Evolutionary conservation across 2,329 filamentous ascomycete genomes (phyloP), one percentile per base, ranked within the genome.

Genomic region (Aureobasidium sp.): DNA sequence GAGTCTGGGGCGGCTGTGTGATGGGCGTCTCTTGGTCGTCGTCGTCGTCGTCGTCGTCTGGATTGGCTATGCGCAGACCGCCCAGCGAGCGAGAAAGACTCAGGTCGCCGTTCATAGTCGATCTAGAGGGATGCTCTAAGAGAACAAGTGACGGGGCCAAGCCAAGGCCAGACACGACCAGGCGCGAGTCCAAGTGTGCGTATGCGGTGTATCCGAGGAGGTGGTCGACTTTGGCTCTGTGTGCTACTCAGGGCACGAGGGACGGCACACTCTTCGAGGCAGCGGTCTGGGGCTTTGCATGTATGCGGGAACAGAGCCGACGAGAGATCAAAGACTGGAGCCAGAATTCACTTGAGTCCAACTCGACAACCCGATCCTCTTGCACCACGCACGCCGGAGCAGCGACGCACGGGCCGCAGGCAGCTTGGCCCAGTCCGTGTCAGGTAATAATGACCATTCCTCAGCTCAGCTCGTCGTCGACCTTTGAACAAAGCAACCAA

Each of bases 31-130:
- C 21, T 32, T 42, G 38, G 19, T 37, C 34, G 19, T 53, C 50
- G 29, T 53, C 39, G 40, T 42, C 62, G 55, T 74, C 74, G 57
- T 80, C 78, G 72, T 93, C 83, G 73, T 96, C 90, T 53, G 91
- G 91, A 70, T 97, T 98, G 64, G 93, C 91, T 70, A 98, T 97
- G 69, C 91, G 88, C 71, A 98, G 77, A 64, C 91, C 91, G 66
- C 93, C 93, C 65, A 97, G 79, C 66, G 89, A 88, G 74, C 90
- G 87, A 66, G 90, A 93, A 61, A 97, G 82, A 72, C 88, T 95
- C 68, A 95, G 75, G 75, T 95, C 90, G 71, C 88, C 88, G 74
- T 90, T 88, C 90, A 96, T 96, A 70, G 67, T 78, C 57, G 42
- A 29, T 40, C 35, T 29, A 40, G 37, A 35, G 27, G 4, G 37